Evolutionary conservation across 1,284 basidiomycete species (phyloP).

Genomic region (Heliocybe sulcata): DNA sequence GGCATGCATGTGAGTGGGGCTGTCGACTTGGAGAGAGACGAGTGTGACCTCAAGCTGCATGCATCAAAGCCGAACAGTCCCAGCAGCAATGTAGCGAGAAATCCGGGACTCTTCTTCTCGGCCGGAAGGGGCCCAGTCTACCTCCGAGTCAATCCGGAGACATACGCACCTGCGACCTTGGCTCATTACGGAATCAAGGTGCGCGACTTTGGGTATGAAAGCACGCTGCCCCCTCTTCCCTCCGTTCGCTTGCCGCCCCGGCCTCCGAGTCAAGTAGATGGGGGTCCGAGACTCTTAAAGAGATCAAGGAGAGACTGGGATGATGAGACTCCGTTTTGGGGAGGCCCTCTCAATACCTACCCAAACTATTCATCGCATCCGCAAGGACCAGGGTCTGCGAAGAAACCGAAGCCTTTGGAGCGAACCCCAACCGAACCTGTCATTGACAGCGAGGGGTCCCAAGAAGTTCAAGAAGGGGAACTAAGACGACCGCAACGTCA

Average conservation of each 20-base stretch:
- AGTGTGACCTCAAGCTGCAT: neutral
- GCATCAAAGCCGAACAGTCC: neutral
- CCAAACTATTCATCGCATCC: neutral
- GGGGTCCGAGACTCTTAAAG: constrained; percentile 28
- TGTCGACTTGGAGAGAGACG: too few relatives aligned
- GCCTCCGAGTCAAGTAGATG: constrained; percentile 33
- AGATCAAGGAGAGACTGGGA: constrained; percentile 25
- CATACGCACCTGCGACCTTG: constrained; percentile 15
- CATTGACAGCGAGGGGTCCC: constrained; percentile 19
- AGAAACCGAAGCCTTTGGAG: constrained; percentile 27
- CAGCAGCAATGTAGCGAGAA: neutral
- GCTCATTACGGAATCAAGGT: constrained; percentile 51
- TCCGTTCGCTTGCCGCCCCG: constrained; percentile 31
- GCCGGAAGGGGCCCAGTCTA: neutral
- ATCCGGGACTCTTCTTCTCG: neutral
- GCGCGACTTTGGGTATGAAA: constrained; percentile 68
- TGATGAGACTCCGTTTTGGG: constrained; percentile 13
- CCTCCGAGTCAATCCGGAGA: neutral
- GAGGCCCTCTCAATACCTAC: constrained; percentile 5
- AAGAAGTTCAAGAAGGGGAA: too few relatives aligned
- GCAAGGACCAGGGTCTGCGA: constrained; percentile 7
- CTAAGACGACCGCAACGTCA: too few relatives aligned
- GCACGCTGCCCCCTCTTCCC: constrained; percentile 48
- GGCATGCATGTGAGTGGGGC: too few relatives aligned
- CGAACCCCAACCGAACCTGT: constrained; percentile 44